Evolutionary conservation across 2,329 filamentous ascomycete species (phyloP).

Genomic region (Arthroderma sp.): DNA sequence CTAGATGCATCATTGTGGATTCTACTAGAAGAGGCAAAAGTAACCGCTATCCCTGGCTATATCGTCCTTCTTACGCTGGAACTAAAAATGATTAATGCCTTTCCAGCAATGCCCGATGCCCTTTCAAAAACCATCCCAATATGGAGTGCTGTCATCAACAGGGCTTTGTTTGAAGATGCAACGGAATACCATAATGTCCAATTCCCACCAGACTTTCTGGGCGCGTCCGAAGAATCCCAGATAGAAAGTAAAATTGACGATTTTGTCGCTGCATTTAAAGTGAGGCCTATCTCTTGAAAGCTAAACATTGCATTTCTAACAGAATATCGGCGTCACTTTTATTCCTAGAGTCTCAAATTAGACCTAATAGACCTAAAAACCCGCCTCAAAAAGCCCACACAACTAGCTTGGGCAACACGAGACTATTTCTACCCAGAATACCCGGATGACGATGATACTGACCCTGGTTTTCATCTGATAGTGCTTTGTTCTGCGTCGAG

Average conservation of each 20-base stretch:
- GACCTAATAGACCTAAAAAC: constrained; percentile 42
- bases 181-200: constrained; percentile 42
- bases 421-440: constrained; percentile 42
- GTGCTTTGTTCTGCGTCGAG: constrained; percentile 78
- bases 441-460: constrained; percentile 25
- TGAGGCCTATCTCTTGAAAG: constrained; percentile 12
- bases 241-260: constrained; percentile 51
- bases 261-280: constrained; percentile 40
- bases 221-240: constrained; percentile 63
- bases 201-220: constrained; percentile 59
- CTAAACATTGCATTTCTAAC: neutral
- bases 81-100: neutral
- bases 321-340: neutral
- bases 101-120: constrained; percentile 73
- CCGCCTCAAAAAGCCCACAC: constrained; percentile 56
- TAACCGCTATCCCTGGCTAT: constrained; percentile 24
- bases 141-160: constrained; percentile 82
- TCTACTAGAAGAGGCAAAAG: constrained; percentile 84
- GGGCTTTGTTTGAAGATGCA: constrained; percentile 54
- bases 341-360: constrained; percentile 47
- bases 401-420: constrained; percentile 68
- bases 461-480: constrained; percentile 50
- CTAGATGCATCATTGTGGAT: constrained; percentile 65
- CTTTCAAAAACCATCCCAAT: constrained; percentile 87
- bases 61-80: neutral